Evolutionary conservation across 78 protist species (phyloP).

Genomic region (Andalucia godoyi): DNA sequence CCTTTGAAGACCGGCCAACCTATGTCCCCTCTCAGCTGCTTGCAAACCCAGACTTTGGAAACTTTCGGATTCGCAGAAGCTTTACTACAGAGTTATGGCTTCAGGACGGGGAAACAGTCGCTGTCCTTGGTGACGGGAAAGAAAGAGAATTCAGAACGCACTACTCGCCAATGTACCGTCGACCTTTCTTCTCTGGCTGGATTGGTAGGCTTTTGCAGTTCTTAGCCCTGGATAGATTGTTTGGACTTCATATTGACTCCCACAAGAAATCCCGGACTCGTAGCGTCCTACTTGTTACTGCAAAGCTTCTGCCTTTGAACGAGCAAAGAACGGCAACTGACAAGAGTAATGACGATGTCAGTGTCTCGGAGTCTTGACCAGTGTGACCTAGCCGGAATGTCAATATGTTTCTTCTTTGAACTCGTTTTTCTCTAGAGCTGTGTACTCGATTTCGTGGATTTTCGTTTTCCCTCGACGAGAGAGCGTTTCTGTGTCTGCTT

Average conservation of each 20-base stretch:
- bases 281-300: background rate
- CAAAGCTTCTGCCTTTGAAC: background rate
- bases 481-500: too few relatives aligned
- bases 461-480: too few relatives aligned
- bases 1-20: constrained; percentile 5
- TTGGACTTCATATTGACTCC: constrained; percentile 1
- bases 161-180: background rate
- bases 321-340: background rate
- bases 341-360: too few relatives aligned
- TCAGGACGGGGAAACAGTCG: constrained; percentile 1
- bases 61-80: background rate
- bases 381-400: too few relatives aligned
- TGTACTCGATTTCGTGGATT: too few relatives aligned
- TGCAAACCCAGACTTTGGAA: constrained; percentile 7
- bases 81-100: background rate
- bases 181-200: constrained; percentile 7
- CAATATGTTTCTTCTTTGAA: too few relatives aligned
- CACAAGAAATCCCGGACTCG: background rate
- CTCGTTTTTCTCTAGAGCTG: too few relatives aligned
- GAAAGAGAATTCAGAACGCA: constrained; percentile 1
- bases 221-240: background rate
- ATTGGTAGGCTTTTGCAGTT: background rate
- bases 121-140: background rate
- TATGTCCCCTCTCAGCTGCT: background rate
- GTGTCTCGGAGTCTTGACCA: too few relatives aligned